These are phyloP conservation scores for Phlegmacium glaucopus DNA, from an alignment of 768 basidiomycete species.

Conservation along the genomic window DNA sequence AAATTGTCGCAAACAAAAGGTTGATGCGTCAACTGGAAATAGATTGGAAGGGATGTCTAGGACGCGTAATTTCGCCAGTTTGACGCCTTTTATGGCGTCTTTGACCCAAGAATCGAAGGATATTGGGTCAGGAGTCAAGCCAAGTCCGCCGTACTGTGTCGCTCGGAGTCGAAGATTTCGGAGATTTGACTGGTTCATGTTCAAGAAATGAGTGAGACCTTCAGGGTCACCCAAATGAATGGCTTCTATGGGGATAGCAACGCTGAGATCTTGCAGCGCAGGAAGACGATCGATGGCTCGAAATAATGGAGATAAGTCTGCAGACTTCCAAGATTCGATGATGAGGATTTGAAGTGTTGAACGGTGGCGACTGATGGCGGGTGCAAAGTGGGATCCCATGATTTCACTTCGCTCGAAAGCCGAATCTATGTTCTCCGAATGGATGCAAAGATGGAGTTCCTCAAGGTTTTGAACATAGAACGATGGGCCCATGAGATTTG, in stretches of 20 bases:
- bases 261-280: conserved; percentile 30
- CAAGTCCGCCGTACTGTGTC: conserved; percentile 36
- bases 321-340: conserved; percentile 41
- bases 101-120: conserved; percentile 38
- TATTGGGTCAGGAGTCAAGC: conserved; percentile 24
- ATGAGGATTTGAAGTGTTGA: conserved; percentile 34
- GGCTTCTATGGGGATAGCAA: conserved; percentile 38
- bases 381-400: conserved; percentile 35
- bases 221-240: conserved; percentile 41
- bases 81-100: conserved; percentile 24
- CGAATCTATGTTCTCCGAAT: conserved; percentile 30
- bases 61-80: conserved; percentile 23
- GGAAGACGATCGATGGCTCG: conserved; percentile 29
- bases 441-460: conserved; percentile 41
- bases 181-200: conserved; percentile 31
- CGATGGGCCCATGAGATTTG: conserved; percentile 28
- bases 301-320: conserved; percentile 43
- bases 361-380: conserved; percentile 33
- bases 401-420: conserved; percentile 24
- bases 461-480: conserved; percentile 30
- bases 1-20: conserved; percentile 32
- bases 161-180: conserved; percentile 37
- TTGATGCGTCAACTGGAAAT: conserved; percentile 34
- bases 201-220: conserved; percentile 34
- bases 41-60: conserved; percentile 35